These are phyloP conservation scores for Lasiosphaeria hispida DNA, from an alignment of 495 filamentous ascomycete genomes.

Conservation along the genomic window DNA sequence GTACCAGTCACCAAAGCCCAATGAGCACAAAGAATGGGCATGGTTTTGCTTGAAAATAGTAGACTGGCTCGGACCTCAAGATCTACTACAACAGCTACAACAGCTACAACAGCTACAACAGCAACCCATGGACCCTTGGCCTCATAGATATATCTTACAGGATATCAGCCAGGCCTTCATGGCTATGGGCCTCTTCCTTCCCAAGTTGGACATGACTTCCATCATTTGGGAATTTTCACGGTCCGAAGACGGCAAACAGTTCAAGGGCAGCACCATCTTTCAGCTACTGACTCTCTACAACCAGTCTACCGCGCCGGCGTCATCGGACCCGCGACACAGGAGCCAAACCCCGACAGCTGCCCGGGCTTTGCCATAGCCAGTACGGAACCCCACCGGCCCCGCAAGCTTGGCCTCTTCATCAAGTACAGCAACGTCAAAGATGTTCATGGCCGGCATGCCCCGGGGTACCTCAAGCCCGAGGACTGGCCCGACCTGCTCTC, in stretches of 20 bases:
- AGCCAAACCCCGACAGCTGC: slow-evolving; percentile 23
- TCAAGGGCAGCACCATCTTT: slow-evolving; percentile 38
- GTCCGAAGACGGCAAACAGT: slow-evolving; percentile 27
- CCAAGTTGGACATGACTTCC: slow-evolving; percentile 24
- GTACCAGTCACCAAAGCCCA: slow-evolving; percentile 17
- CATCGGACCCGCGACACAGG: slow-evolving; percentile 28
- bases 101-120: slow-evolving; percentile 27
- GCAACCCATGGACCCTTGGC: slow-evolving; percentile 24
- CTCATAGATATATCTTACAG: slow-evolving; percentile 40
- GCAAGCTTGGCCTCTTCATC: slow-evolving; percentile 43
- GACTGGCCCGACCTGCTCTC: slow-evolving; percentile 33
- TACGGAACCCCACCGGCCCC: slow-evolving; percentile 36
- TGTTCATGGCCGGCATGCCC: slow-evolving; percentile 12
- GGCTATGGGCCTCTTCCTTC: slow-evolving; percentile 44
- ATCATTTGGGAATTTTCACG: slow-evolving; percentile 31
- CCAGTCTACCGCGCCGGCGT: slow-evolving; percentile 47
- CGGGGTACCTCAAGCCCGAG: slow-evolving; percentile 24
- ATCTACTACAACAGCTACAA: too few relatives aligned
- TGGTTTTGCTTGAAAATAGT: slow-evolving; percentile 35
- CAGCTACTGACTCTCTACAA: background rate
- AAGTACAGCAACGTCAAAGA: slow-evolving; percentile 30
- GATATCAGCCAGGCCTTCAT: slow-evolving; percentile 42
- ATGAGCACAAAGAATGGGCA: slow-evolving; percentile 28
- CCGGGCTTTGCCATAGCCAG: slow-evolving; percentile 39
- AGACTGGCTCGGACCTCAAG: slow-evolving; percentile 38